Percentiles rank a stretch among this genome's conserved stretches.
Evolutionary conservation across 768 basidiomycete genomes (phyloP).

Genomic region (Boletus pseudopeckii): DNA sequence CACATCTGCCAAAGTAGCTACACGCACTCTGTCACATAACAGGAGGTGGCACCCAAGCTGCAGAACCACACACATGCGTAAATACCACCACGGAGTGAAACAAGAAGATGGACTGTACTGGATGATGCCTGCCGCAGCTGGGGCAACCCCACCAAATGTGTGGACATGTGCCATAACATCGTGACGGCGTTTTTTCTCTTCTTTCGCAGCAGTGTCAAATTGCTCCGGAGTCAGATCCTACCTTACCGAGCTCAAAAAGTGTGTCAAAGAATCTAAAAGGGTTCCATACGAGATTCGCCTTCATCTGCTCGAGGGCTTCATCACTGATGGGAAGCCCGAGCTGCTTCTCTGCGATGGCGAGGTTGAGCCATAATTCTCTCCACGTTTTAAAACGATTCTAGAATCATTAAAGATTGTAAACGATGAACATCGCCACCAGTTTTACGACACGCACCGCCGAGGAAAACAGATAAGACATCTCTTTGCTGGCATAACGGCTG

Average conservation of each 20-base stretch:
- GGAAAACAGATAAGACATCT: slow-evolving; percentile 98
- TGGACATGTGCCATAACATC: slow-evolving; percentile 99
- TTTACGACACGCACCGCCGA: slow-evolving; percentile 57
- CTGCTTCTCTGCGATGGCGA: slow-evolving; percentile 95
- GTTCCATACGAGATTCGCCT: slow-evolving; percentile 69
- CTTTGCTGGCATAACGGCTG: slow-evolving; percentile 98
- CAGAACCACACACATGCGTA: slow-evolving; percentile 9
- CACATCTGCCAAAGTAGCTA: slow-evolving; percentile 3
- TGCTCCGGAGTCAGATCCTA: slow-evolving; percentile 84
- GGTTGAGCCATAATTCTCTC: slow-evolving; percentile 93
- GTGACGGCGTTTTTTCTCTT: slow-evolving; percentile 96
- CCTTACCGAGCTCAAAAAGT: slow-evolving; percentile 5
- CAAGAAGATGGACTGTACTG: slow-evolving; percentile 52
- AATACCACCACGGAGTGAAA: slow-evolving; percentile 9
- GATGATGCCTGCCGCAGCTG: slow-evolving; percentile 93
- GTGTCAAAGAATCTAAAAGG: neutral
- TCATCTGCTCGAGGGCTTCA: slow-evolving; percentile 93
- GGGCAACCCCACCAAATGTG: slow-evolving; percentile 91
- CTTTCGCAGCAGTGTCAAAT: slow-evolving; percentile 85
- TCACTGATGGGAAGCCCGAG: slow-evolving; percentile 88
- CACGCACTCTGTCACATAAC: slow-evolving; percentile 95
- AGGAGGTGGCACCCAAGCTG: slow-evolving; percentile 94
- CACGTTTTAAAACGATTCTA: slow-evolving; percentile 96
- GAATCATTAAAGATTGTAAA: neutral
- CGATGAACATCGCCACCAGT: neutral